Conservation (phyloP, 192 early-diverging fungal species). For the Coemansia javaensis region DNA sequence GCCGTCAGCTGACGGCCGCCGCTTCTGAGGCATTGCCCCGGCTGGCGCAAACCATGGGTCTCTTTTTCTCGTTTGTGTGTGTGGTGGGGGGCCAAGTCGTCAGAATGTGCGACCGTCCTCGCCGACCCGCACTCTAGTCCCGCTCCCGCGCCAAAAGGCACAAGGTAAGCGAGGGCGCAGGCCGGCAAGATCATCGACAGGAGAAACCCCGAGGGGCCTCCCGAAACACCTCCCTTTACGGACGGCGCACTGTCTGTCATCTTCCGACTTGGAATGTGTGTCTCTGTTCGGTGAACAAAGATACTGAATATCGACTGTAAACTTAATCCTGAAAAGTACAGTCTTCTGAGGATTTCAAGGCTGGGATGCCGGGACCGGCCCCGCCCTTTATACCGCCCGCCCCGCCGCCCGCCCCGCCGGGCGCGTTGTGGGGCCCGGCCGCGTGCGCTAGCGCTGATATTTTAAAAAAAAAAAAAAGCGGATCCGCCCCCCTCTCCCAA, state of each 20-base stretch:
- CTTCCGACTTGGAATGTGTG: conserved; percentile 45
- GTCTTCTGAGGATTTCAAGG: conserved; percentile 22
- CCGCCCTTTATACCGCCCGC: conserved; percentile 1
- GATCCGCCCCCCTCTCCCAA: too few species aligned
- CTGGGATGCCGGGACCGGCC: neutral
- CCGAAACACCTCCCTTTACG: conserved; percentile 45
- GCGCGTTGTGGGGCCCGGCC: too few species aligned
- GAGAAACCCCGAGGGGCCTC: neutral
- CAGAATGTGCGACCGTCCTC: conserved; percentile 4
- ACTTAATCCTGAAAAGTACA: conserved; percentile 53
- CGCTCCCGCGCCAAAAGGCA: neutral
- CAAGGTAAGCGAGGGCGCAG: neutral
- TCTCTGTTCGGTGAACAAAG: conserved; percentile 50
- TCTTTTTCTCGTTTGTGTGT: neutral
- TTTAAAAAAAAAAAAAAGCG: too few species aligned
- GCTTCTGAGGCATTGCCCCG: too few species aligned
- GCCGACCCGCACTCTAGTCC: neutral
- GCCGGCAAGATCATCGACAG: conserved; percentile 2
- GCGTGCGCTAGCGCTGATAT: too few species aligned
- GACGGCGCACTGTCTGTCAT: conserved; percentile 45
- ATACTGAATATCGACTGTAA: conserved; percentile 51
- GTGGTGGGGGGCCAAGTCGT: neutral
- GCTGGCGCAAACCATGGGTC: too few species aligned
- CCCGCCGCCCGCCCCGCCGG: too few species aligned
- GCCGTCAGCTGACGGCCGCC: too few species aligned